Base-by-base conservation (phyloP, 1,284 basidiomycete species). In the Sporisorium reilianum region DNA sequence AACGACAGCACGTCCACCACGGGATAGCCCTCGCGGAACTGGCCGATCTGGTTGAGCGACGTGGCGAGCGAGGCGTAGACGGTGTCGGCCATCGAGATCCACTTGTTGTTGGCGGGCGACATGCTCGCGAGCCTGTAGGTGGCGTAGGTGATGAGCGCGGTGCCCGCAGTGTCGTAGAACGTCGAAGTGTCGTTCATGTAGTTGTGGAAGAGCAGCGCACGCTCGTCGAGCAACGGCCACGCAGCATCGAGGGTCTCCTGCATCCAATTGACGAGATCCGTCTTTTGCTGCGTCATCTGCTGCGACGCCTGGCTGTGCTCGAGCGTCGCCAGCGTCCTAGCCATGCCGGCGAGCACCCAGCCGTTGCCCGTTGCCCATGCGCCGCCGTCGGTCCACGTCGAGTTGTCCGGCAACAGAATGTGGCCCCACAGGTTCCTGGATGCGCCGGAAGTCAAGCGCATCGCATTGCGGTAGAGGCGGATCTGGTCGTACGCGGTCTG, bases 291-390 rank as follows among this genome's bases (percentile, higher is more conserved):
- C 53, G 87, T 79, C 78, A 93, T 86, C 2, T 85, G 79, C 22
- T 85, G 82, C 1, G 88, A 86, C 64, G 87, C 91, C 0, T 71
- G 59, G 1, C 91, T 92, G 57, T 89, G 87, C 70, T 89, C 86
- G 60, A 94, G 90, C 5, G 92, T 93, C 0, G 89, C 90, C 1
- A 91, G 86, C 1, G 94, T 92, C n/a, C 93, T 90, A 5, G 92
- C 87, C 88, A 94, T 94, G 0, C 93, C 93, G 5, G 91, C 91
- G 0, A 92, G 90, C 0, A 90, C 93, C 93, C 93, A 95, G 0
- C 87, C 93, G 59, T 94, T 93, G 0, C 93, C 92, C 11, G 92
- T 92, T 0, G 1, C 91, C 91, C 46, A 87, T 62, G 80, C 92
- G 89, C 58, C 75, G 10, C 50, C 58, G 48, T 88, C 87, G 11